Conservation (phyloP, 2,329 filamentous ascomycete species). For the Knoxdaviesia proteae region DNA sequence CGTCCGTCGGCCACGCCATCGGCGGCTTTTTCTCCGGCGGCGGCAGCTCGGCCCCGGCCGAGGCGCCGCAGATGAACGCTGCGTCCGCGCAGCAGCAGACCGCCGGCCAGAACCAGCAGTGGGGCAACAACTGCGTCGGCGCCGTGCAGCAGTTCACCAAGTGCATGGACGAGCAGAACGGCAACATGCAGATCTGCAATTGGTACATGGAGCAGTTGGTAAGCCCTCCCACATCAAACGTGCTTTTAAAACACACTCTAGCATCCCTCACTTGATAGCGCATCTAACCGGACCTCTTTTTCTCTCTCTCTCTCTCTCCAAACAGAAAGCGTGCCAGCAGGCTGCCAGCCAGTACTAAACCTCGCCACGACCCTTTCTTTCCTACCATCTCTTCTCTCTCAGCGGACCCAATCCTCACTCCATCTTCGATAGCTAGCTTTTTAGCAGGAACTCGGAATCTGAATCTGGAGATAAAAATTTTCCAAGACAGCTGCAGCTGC, state of each 20-base stretch:
- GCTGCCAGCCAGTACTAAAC: conserved; percentile 51
- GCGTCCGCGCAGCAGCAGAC: conserved; percentile 20
- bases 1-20: conserved; percentile 85
- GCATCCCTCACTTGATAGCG: background rate
- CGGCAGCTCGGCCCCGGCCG: conserved; percentile 34
- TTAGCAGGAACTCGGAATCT: no score
- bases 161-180: conserved; percentile 90
- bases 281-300: background rate
- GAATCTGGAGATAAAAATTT: no score
- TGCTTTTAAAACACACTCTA: conserved; percentile 2
- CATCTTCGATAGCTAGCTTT: no score
- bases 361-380: no score
- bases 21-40: conserved; percentile 72
- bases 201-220: conserved; percentile 93
- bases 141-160: conserved; percentile 74
- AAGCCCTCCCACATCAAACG: conserved; percentile 4
- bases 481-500: background rate
- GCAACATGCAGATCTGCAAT: conserved; percentile 86
- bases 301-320: conserved; percentile 1
- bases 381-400: no score
- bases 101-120: conserved; percentile 28
- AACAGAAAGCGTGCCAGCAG: conserved; percentile 59
- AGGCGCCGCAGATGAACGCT: conserved; percentile 23
- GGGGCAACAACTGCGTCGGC: conserved; percentile 46
- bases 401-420: no score